Percentiles rank a stretch among this genome's conserved stretches.
Evolutionary conservation across 2,329 filamentous ascomycete genomes (phyloP).

Genomic region (Rhytidhysteron rufulum): DNA sequence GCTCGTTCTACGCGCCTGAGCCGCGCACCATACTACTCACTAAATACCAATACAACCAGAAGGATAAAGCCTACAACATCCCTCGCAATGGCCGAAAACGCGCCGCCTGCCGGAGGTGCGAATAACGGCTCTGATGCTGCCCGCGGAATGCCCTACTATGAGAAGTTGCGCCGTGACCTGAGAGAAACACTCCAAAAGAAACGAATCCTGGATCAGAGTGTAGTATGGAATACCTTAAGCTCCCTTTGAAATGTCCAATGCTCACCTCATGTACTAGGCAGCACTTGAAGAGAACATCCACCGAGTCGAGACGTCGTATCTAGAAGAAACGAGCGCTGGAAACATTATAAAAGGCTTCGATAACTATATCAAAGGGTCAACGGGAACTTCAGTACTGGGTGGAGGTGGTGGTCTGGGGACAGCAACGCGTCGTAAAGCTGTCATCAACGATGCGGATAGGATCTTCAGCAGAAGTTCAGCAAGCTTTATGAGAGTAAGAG

Average conservation of each 20-base stretch:
- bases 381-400: conserved; percentile 53
- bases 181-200: conserved; percentile 65
- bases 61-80: neutral
- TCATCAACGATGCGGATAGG: conserved; percentile 65
- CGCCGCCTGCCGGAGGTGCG: conserved; percentile 33
- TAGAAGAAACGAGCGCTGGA: conserved; percentile 77
- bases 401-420: conserved; percentile 34
- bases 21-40: too few relatives aligned
- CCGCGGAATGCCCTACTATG: conserved; percentile 63
- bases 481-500: conserved; percentile 34
- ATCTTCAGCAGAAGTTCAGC: conserved; percentile 57
- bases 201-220: conserved; percentile 57
- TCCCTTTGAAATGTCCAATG: conserved; percentile 3
- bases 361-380: conserved; percentile 88
- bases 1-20: too few relatives aligned
- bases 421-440: conserved; percentile 56
- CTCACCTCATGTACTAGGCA: conserved; percentile 38
- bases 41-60: too few relatives aligned
- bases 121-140: conserved; percentile 42
- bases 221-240: conserved; percentile 42
- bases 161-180: conserved; percentile 65
- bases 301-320: conserved; percentile 78
- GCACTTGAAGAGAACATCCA: conserved; percentile 76
- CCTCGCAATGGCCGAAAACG: conserved; percentile 48
- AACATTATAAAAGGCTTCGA: conserved; percentile 99